Evolutionary conservation across 305 asterid genomes (phyloP), one percentile per base, ranked within the genome.

Genomic region (Solanum chacoense): DNA sequence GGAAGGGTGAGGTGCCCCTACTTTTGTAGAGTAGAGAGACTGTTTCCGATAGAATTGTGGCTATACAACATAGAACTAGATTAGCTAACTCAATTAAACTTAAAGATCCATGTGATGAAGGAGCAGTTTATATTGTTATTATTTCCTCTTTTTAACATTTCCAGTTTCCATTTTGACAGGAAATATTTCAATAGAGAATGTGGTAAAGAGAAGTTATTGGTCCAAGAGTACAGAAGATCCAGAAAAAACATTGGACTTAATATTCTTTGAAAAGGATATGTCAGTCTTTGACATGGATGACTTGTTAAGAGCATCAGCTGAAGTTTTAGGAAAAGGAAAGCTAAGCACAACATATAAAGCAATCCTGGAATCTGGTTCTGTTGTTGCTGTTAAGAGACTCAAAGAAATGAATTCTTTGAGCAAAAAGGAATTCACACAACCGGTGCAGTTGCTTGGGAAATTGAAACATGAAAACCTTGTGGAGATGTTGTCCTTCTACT

Each of bases 301-400:
- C 87, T 90, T 94, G 89, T 86, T 95, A 55, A 92, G 94, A 11
- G 94, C 97, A 11, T 94, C 96, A 1, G 97, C 97, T 7, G 92
- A 94, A 89, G 92, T 92, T 28, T 91, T 95, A 3, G 97, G 97
- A 34, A 92, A 88, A 89, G 96, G 95, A 69, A 92, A 92, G 36
- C 55, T 94, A 22, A 95, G 98, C 4, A 92, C 91, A 16, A 94
- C 96, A 9, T 95, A 95, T 93, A 95, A 93, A 89, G 94, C 95
- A 26, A 88, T 89, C 85, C 91, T 95, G 38, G 98, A 94, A 89
- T 89, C 91, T 40, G 98, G 98, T 7, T 28, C 89, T 11, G 91
- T 89, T 8, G 95, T 94, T 87, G 96, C 94, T 8, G 98, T 95
- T 85, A 95, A 95, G 89, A 93, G 96, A 88, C 91, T 95, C 67